phyloP scores from a whole-genome alignment of 1,284 basidiomycete genomes.

The Sanghuangporus sanghuang region DNA sequence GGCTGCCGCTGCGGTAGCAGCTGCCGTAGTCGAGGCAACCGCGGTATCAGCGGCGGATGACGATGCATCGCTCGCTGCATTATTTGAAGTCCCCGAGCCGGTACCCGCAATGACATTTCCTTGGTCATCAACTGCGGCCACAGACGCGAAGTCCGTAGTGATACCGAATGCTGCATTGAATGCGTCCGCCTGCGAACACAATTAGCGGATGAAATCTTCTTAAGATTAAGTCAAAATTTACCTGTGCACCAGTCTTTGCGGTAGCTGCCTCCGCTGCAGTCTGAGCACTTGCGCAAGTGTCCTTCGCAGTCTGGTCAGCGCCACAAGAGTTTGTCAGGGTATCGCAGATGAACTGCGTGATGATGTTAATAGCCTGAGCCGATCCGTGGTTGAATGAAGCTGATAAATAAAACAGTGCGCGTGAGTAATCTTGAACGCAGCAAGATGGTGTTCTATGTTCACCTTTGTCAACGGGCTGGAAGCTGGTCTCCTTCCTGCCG shows the following conservation, averaged over 20 bases:
- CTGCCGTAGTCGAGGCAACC: constrained; percentile 17
- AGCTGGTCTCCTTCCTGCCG: constrained; percentile 50
- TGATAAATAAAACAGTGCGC: constrained; percentile 15
- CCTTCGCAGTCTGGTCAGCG: constrained; percentile 46
- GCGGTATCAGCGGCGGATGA: constrained; percentile 16
- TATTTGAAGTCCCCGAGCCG: constrained; percentile 17
- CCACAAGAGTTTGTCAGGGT: constrained; percentile 44
- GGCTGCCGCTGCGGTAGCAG: constrained; percentile 19
- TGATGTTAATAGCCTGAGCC: constrained; percentile 46
- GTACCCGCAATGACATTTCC: constrained; percentile 30
- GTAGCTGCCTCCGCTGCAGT: constrained; percentile 38
- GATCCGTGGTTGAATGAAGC: constrained; percentile 49
- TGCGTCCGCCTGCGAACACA: constrained; percentile 49
- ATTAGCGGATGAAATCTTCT: constrained; percentile 26
- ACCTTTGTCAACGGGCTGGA: constrained; percentile 43
- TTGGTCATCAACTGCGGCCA: constrained; percentile 34
- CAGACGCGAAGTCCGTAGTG: constrained; percentile 35
- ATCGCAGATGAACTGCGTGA: constrained; percentile 53
- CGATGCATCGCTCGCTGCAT: constrained; percentile 17
- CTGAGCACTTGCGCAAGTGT: constrained; percentile 39
- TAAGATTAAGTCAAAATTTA: neutral
- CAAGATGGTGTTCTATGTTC: constrained; percentile 18
- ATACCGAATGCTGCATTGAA: constrained; percentile 56
- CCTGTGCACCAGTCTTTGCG: constrained; percentile 39
- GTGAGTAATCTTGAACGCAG: constrained; percentile 7